Evolutionary conservation across 1,139 yeast genomes (phyloP).

Genomic region (Yamadazyma conglobata): DNA sequence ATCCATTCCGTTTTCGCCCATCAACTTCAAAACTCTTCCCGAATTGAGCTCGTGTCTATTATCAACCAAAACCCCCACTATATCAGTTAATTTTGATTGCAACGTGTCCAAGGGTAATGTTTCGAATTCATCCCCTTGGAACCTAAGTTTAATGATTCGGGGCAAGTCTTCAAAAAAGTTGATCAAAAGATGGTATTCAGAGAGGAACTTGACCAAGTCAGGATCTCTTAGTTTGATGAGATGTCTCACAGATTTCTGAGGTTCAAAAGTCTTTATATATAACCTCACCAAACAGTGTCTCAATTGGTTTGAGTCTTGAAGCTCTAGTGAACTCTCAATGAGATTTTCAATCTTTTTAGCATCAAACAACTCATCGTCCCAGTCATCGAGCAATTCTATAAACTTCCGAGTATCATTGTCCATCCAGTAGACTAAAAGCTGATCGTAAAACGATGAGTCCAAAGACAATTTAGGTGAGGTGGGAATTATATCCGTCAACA

Average conservation of each 20-base stretch:
- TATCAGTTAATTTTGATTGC: constrained; percentile 34
- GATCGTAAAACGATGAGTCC: constrained; percentile 44
- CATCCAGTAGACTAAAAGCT: constrained; percentile 51
- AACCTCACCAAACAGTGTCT: constrained; percentile 54
- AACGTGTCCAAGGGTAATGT: constrained; percentile 43
- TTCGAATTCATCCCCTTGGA: constrained; percentile 27
- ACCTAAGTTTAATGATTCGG: constrained; percentile 46
- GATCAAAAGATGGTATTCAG: constrained; percentile 58
- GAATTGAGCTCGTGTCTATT: constrained; percentile 67
- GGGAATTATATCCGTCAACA: constrained; percentile 56
- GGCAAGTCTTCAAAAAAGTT: constrained; percentile 51
- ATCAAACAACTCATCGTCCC: constrained; percentile 63
- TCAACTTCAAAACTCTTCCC: constrained; percentile 40
- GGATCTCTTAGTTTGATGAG: constrained; percentile 53
- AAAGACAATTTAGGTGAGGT: constrained; percentile 33
- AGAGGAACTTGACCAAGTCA: constrained; percentile 54
- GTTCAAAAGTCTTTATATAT: constrained; percentile 56
- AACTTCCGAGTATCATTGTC: constrained; percentile 31
- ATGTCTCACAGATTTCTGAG: constrained; percentile 61
- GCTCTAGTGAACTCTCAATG: constrained; percentile 43
- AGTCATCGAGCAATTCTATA: constrained; percentile 39
- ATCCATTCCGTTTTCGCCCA: constrained; percentile 44
- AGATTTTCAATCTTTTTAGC: constrained; percentile 39
- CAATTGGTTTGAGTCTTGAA: constrained; percentile 21
- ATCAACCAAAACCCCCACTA: constrained; percentile 57